Percentiles rank a stretch among this genome's conserved stretches.
phyloP scores from a whole-genome alignment of 768 basidiomycete species.

The Lentinula edodes region DNA sequence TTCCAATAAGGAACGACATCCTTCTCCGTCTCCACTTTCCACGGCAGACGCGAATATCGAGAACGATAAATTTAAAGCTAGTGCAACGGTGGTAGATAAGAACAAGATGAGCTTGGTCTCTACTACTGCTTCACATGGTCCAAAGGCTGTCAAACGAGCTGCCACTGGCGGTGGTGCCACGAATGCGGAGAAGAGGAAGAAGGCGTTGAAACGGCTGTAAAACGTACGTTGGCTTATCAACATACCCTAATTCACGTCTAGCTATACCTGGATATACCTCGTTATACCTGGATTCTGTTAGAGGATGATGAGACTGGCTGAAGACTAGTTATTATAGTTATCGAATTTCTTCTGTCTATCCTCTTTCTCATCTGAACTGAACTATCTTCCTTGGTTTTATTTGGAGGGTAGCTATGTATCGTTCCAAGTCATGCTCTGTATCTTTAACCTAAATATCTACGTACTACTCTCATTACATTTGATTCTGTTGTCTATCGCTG shows the following conservation, averaged over 20 bases:
- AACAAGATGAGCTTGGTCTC: constrained; percentile 5
- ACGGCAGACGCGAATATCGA: constrained; percentile 67
- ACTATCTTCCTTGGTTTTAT: not conserved
- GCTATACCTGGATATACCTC: not conserved
- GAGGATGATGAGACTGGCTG: not conserved
- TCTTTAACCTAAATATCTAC: not conserved
- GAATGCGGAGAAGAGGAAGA: constrained; percentile 81
- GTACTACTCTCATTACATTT: not conserved
- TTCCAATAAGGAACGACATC: constrained; percentile 51
- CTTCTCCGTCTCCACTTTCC: constrained; percentile 63
- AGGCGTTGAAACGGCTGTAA: constrained; percentile 75
- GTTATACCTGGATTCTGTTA: not conserved
- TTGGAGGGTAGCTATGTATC: no score
- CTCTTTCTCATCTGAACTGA: not conserved
- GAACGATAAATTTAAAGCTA: constrained; percentile 26
- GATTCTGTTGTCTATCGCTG: not conserved
- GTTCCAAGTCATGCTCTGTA: not conserved
- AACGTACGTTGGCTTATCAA: not conserved
- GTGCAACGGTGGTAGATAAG: constrained; percentile 18
- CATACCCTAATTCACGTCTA: not conserved
- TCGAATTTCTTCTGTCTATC: not conserved
- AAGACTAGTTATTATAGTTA: not conserved
- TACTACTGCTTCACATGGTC: constrained; percentile 24
- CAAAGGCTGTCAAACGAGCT: constrained; percentile 68
- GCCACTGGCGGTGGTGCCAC: constrained; percentile 45